Percentiles rank a stretch among this genome's conserved stretches.
phyloP scores from a whole-genome alignment of 495 filamentous ascomycete species.

The Xylaria grammica region DNA sequence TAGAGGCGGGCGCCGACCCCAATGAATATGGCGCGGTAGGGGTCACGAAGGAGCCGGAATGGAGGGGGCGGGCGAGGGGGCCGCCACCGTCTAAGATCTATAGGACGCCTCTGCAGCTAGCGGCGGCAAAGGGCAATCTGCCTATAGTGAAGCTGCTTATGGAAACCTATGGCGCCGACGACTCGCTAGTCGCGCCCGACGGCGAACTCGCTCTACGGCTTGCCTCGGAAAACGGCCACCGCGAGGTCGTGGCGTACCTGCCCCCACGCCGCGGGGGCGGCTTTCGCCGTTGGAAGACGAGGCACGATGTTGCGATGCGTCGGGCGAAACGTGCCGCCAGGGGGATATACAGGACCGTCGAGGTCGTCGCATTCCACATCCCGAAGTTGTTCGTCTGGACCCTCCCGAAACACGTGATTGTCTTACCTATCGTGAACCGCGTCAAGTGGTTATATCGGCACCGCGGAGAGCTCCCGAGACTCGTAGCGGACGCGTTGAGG shows the following conservation, averaged over 20 bases:
- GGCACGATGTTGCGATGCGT: conserved; percentile 14
- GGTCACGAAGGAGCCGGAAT: too few species aligned
- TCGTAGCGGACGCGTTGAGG: background rate
- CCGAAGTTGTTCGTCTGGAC: background rate
- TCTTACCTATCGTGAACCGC: background rate
- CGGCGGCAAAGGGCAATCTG: background rate
- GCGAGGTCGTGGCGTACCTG: conserved; percentile 39
- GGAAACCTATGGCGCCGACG: conserved; percentile 2
- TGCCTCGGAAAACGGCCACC: conserved; percentile 21
- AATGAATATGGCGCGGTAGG: background rate
- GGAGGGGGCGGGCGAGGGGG: too few species aligned
- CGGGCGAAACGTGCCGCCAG: background rate
- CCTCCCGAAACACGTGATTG: background rate
- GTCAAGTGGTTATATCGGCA: background rate
- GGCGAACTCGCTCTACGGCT: conserved; percentile 4
- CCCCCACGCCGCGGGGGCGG: conserved; percentile 39
- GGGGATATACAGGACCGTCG: background rate
- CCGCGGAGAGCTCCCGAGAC: background rate
- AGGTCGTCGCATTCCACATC: background rate
- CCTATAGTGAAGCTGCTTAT: conserved; percentile 2
- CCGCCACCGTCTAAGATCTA: background rate
- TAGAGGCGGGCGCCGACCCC: background rate
- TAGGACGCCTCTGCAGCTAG: conserved; percentile 5
- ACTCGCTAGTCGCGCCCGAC: background rate
- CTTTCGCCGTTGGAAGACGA: conserved; percentile 33